phyloP scores from a whole-genome alignment of 306 rosid species.

The Quercus robur region DNA sequence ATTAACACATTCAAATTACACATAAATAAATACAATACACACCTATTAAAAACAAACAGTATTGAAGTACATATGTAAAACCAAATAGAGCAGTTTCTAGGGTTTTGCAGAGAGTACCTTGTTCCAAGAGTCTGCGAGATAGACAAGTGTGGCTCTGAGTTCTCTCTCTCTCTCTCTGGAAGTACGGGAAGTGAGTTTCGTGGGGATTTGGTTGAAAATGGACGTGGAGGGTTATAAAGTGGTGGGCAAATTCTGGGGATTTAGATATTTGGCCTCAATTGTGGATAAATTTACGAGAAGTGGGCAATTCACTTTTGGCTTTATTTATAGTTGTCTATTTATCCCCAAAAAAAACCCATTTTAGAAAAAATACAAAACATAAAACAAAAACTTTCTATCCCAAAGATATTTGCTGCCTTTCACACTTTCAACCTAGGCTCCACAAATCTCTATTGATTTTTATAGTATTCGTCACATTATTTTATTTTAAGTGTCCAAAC shows the following conservation, averaged over 20 bases:
- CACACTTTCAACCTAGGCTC: no score
- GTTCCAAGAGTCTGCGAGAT: no score
- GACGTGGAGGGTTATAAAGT: background rate
- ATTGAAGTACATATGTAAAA: background rate
- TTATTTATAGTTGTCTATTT: no score
- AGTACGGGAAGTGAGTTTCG: background rate
- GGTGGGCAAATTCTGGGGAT: background rate
- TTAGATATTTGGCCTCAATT: conserved; percentile 2
- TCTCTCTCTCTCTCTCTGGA: background rate
- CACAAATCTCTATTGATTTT: no score
- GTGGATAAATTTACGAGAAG: conserved; percentile 4
- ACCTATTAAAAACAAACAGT: background rate
- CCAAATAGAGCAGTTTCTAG: conserved; percentile 1
- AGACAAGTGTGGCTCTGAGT: no score
- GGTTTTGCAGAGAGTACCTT: conserved; percentile 37
- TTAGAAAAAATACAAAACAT: no score
- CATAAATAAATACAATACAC: background rate
- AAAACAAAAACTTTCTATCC: no score
- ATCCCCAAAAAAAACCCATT: no score
- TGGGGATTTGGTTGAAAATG: background rate
- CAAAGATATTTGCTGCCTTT: no score
- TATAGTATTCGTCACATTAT: no score
- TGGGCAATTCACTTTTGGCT: background rate
- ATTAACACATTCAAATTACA: background rate
- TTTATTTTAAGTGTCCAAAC: no score